Base-by-base conservation (phyloP, 495 filamentous ascomycete species). In the Niebla homalea region DNA sequence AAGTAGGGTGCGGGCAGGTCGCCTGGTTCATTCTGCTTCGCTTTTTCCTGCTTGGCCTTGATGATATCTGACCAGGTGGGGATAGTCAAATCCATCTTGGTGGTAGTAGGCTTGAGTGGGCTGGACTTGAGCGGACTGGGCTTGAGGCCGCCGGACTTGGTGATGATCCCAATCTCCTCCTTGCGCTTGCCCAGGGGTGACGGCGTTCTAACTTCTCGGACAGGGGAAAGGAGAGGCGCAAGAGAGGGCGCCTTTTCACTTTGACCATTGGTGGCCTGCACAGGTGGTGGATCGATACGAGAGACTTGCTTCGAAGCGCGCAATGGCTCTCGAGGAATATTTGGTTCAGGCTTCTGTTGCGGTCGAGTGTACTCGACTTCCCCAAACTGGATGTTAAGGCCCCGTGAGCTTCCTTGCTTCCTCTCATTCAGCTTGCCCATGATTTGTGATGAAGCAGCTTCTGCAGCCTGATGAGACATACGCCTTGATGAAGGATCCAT, bases 121-220 rank as follows among this genome's bases (percentile, higher is more conserved):
- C 36, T 46, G 38, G 21, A 32, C 38, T 21, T 8, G 16, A 32
- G 29, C 10, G 29, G 29, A 12, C 29, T 32, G 16, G 38, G 58
- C 20, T 35, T 43, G 14, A n/a, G 36, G n/a, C 25, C 49, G 36
- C 29, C 42, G 38, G 21, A 32, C 38, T 22, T 15, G 16, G 42
- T 44, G 20, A 36, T 37, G 0, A 20, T 41, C 16, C 42, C 37
- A 35, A 18, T 38, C 39, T 51, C 43, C 14, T 51, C 35, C 54
- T 46, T 60, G 20, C 66, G 61, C 46, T 36, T 60, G 15, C 55
- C 58, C 6, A 58, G 67, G 7, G 70, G 70, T 8, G 70, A 71
- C 1, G 70, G 70, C 11, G 70, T 71, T 16, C 64, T 55, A 4
- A 67, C 65, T 59, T 74, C 70, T 14, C 63, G 59, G 7, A 74